Percentiles rank a stretch among this genome's conserved stretches.
These are phyloP conservation scores for Russula griseocarnosa DNA, from an alignment of 768 basidiomycete genomes.

Conservation along the genomic window DNA sequence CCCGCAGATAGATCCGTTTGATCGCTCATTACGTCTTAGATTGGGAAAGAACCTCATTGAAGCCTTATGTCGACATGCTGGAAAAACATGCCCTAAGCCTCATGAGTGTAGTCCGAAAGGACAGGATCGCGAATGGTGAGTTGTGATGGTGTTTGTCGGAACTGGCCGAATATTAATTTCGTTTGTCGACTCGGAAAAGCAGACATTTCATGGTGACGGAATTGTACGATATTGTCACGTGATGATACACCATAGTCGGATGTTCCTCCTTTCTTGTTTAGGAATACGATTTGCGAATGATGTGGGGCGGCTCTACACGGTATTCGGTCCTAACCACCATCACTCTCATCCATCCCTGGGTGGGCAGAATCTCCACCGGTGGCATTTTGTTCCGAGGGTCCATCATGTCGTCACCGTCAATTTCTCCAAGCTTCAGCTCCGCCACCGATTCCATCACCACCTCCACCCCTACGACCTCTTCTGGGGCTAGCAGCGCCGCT, in stretches of 20 bases:
- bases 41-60: slow-evolving; percentile 85
- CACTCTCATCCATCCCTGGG: no score
- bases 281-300: not conserved
- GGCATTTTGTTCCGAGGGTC: no score
- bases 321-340: not conserved
- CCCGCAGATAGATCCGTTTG: not conserved
- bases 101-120: slow-evolving; percentile 53
- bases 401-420: slow-evolving; percentile 16
- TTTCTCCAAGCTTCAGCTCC: not conserved
- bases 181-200: not conserved
- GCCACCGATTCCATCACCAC: not conserved
- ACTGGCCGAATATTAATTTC: not conserved
- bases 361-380: not conserved
- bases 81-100: slow-evolving; percentile 63
- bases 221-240: not conserved
- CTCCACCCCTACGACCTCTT: not conserved
- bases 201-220: slow-evolving; percentile 27
- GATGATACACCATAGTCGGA: not conserved
- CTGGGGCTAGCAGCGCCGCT: not conserved
- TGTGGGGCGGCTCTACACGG: not conserved
- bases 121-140: slow-evolving; percentile 45
- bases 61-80: slow-evolving; percentile 85
- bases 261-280: not conserved
- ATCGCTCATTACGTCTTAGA: slow-evolving; percentile 39
- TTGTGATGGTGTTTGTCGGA: not conserved